Percentiles rank a stretch among this genome's conserved stretches.
phyloP scores from a whole-genome alignment of 106 monocot species.

The Apostasia ramifera region DNA sequence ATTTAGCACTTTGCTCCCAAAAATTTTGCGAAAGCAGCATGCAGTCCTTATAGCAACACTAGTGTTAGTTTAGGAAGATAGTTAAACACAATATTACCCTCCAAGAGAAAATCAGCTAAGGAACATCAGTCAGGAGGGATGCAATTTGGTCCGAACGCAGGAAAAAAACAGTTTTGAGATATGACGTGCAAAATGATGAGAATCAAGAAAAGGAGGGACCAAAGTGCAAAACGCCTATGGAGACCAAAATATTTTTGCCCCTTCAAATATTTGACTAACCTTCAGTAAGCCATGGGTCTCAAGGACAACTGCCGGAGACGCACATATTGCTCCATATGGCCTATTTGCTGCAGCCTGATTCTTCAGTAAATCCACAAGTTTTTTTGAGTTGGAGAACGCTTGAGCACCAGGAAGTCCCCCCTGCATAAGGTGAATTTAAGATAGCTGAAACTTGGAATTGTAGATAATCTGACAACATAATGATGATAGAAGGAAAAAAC shows the following conservation, averaged over 20 bases:
- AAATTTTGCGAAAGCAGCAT: too few species aligned
- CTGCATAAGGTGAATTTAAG: conserved; percentile 13
- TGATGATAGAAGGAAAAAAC: conserved; percentile 4
- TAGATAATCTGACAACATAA: not conserved
- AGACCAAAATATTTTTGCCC: too few species aligned
- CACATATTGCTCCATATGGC: conserved; percentile 71
- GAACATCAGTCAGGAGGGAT: too few species aligned
- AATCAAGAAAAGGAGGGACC: not conserved
- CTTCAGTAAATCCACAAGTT: conserved; percentile 55
- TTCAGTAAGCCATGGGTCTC: conserved; percentile 80
- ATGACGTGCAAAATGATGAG: too few species aligned
- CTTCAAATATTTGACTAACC: conserved; percentile 12
- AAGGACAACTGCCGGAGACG: conserved; percentile 80
- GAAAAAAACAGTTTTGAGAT: not conserved
- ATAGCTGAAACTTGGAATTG: not conserved
- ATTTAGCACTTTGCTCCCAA: too few species aligned
- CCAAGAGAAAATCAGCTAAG: too few species aligned
- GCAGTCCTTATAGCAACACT: too few species aligned
- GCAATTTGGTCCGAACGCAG: too few species aligned
- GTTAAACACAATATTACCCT: not conserved
- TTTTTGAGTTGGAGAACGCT: conserved; percentile 60
- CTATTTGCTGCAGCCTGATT: conserved; percentile 60
- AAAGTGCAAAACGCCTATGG: not conserved
- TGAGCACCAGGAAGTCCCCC: conserved; percentile 64
- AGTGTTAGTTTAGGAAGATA: not conserved